phyloP scores from a whole-genome alignment of 2,329 filamentous ascomycete genomes.

The Chaetomium olivaceum region DNA sequence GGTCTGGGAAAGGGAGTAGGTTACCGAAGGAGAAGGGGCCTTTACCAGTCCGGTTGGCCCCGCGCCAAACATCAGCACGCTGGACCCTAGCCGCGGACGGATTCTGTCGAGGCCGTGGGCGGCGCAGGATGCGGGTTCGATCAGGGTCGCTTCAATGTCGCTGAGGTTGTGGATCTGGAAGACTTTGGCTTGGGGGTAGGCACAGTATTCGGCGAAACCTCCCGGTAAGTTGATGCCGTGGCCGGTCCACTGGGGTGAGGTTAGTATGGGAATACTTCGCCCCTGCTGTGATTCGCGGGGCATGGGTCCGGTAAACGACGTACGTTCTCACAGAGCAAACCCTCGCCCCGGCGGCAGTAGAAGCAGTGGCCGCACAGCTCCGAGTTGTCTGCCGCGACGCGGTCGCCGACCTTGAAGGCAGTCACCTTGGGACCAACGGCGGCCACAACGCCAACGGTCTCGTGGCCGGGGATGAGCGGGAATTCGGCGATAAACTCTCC shows the following conservation, averaged over 20 bases:
- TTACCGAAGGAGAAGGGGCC: neutral
- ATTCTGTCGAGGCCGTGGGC: slow-evolving; percentile 71
- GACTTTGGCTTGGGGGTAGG: slow-evolving; percentile 55
- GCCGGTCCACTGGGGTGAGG: slow-evolving; percentile 51
- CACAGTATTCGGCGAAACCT: slow-evolving; percentile 70
- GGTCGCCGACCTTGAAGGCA: slow-evolving; percentile 61
- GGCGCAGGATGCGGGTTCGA: slow-evolving; percentile 72
- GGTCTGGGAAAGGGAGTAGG: slow-evolving; percentile 8
- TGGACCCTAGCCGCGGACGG: slow-evolving; percentile 63
- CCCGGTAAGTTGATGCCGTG: slow-evolving; percentile 69
- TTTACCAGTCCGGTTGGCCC: slow-evolving; percentile 50
- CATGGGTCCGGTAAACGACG: neutral
- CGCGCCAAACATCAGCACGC: slow-evolving; percentile 59
- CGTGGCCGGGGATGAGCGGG: slow-evolving; percentile 67
- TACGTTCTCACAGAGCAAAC: slow-evolving; percentile 64
- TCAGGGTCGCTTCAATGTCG: slow-evolving; percentile 68
- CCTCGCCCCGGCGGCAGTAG: slow-evolving; percentile 69
- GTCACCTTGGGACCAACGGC: slow-evolving; percentile 59
- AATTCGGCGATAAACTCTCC: slow-evolving; percentile 67
- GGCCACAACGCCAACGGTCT: slow-evolving; percentile 66
- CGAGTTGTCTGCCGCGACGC: slow-evolving; percentile 64
- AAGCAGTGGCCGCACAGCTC: slow-evolving; percentile 72
- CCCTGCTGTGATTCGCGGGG: too few species aligned
- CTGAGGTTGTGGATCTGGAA: slow-evolving; percentile 67
- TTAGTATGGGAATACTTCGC: neutral